phyloP scores from a whole-genome alignment of 2,329 filamentous ascomycete species.

The Talaromyces sp. region DNA sequence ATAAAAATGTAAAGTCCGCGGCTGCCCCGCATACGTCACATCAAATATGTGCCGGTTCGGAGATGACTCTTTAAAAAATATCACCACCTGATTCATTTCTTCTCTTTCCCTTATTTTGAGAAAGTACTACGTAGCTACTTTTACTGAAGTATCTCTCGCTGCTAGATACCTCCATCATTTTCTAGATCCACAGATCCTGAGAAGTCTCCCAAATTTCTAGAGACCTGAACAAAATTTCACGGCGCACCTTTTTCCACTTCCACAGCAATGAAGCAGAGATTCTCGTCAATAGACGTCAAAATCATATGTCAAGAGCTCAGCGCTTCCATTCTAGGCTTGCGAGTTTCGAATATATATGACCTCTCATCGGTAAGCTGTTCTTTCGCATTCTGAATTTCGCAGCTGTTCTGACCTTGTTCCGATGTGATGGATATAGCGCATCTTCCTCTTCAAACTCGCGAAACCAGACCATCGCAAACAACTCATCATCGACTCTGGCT shows the following conservation, averaged over 20 bases:
- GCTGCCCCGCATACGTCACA: slow-evolving; percentile 28
- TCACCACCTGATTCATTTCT: neutral
- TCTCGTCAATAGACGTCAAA: slow-evolving; percentile 63
- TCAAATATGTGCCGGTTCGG: slow-evolving; percentile 11
- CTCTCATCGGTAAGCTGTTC: slow-evolving; percentile 66
- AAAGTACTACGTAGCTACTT: no score
- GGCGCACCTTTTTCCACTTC: neutral
- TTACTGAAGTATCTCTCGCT: no score
- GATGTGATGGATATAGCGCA: slow-evolving; percentile 68
- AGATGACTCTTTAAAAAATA: neutral
- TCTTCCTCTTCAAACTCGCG: slow-evolving; percentile 91
- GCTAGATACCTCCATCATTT: neutral
- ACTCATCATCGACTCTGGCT: slow-evolving; percentile 88
- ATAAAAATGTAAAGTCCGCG: neutral
- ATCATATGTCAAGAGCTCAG: slow-evolving; percentile 94
- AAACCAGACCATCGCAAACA: slow-evolving; percentile 88
- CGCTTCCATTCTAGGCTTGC: slow-evolving; percentile 69
- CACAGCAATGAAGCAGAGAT: slow-evolving; percentile 57
- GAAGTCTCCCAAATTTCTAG: neutral
- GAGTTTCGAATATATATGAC: slow-evolving; percentile 93
- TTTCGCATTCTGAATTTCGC: neutral
- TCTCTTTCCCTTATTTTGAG: neutral
- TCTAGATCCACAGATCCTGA: neutral
- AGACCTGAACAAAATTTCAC: neutral
- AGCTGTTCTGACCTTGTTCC: neutral